Base-by-base conservation (phyloP, 257 asterid genomes). In the Nemophila menziesii region DNA sequence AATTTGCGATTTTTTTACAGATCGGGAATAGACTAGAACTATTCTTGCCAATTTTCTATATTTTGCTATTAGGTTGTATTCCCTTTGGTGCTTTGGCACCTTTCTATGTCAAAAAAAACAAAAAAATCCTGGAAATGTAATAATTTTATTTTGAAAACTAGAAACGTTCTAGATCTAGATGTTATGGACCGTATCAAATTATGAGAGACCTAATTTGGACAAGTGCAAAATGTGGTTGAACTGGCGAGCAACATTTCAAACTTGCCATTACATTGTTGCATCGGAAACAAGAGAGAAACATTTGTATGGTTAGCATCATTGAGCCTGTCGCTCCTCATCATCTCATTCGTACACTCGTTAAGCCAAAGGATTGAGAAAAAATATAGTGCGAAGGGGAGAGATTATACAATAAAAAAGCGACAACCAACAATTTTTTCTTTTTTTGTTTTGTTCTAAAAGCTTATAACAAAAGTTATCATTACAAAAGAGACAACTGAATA, bases 281-380 rank as follows among this genome's bases (percentile, higher is more conserved):
- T 46, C 47, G 58, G 43, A 49, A 44, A 42, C 9, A 8, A 22
- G 43, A 20, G 8, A 22, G 43, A 20, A 39, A 33, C 11, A 39
- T 21, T 49, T 46, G 45, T 47, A 29, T 1, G 36, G 36, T 29
- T 29, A 7, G 36, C 36, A 29, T 7, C 36, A 7, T 5, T 33
- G 39, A 45, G 46, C 22, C 13, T 4, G 33, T 53, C 41, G 21
- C 46, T 43, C 21, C 46, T 36, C 43, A 37, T n/a, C 13, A 51
- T 49, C 54, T 44, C 17, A 20, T 33, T 18, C 21, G 33, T 14
- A 56, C 52, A 63, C 60, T 43, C 27, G 57, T 34, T 50, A 29
- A 29, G 5, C 8, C 2, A 26, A 5, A 26, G 33, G 10, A 26
- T 26, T 26, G 36, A 29, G 7, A 13, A 29, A 29, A 29, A 4